These are phyloP conservation scores for Claviceps sp. DNA, from an alignment of 2,329 filamentous ascomycete species.

Conservation along the genomic window DNA sequence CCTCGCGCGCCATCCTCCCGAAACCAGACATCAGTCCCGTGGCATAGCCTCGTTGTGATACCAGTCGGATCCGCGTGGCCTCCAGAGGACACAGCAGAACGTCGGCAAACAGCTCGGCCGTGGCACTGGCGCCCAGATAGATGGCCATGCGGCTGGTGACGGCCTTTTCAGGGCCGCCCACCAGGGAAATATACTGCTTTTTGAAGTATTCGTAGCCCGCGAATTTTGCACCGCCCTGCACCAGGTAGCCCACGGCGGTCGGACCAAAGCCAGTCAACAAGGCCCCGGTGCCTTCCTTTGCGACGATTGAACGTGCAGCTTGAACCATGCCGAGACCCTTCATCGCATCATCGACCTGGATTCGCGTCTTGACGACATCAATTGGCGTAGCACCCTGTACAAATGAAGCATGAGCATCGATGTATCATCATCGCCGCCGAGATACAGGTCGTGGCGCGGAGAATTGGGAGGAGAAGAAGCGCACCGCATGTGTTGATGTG, in stretches of 20 bases:
- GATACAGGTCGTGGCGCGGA: background rate
- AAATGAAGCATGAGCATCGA: constrained; percentile 1
- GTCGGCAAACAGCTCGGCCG: constrained; percentile 60
- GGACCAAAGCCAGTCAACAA: constrained; percentile 75
- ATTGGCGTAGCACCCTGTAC: constrained; percentile 39
- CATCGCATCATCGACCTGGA: constrained; percentile 75
- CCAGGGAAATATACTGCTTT: constrained; percentile 63
- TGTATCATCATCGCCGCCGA: background rate
- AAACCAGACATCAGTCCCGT: constrained; percentile 59
- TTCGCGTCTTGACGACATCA: constrained; percentile 76
- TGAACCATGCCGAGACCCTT: constrained; percentile 76
- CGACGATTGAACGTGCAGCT: constrained; percentile 65
- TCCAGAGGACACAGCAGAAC: constrained; percentile 82
- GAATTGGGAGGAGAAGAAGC: constrained; percentile 8
- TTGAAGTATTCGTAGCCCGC: constrained; percentile 93
- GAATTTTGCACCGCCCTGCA: constrained; percentile 84
- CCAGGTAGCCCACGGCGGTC: constrained; percentile 76
- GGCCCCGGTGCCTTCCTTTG: constrained; percentile 65
- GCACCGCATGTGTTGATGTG: constrained; percentile 36
- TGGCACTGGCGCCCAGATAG: constrained; percentile 60
- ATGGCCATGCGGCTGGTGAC: constrained; percentile 37
- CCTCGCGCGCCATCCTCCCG: constrained; percentile 58
- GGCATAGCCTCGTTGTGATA: constrained; percentile 69
- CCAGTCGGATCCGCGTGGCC: constrained; percentile 65
- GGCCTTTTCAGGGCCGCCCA: constrained; percentile 39